Base-by-base conservation (phyloP, 371 early-diverging fungal genomes). In the Synchytrium microbalum region DNA sequence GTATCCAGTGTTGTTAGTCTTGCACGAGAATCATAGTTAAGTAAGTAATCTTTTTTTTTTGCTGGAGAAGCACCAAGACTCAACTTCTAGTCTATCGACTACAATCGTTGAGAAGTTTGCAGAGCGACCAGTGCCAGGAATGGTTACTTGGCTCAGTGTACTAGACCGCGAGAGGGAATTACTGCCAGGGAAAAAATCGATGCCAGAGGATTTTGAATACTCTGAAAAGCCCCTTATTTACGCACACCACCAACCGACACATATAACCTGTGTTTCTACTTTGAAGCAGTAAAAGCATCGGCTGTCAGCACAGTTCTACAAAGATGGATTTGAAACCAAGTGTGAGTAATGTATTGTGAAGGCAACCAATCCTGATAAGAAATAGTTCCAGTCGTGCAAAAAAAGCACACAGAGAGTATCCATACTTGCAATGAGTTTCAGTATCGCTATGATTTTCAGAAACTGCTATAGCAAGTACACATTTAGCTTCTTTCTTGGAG, bases 161-260 rank as follows among this genome's bases (percentile, higher is more conserved):
- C 92, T 81, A 67, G 32, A 33, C 19, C 59, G 30, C 26, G 63
- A 29, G 29, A 54, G 24, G 29, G 14, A 54, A 13, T 38, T 28
- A 61, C 3, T 25, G 23, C 14, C 14, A n/a, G 13, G n/a, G n/a
- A n/a, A 51, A 51, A n/a, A 51, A 51, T 14, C n/a, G 51, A 51
- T 13, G 5, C 5, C 10, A 38, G 19, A 38, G 5, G 46, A 10
- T 19, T 38, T 60, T n/a, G n/a, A n/a, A 59, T 75, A 88, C 90
- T 89, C 81, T 88, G 84, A 67, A 81, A 90, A 27, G 87, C 88
- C 69, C 92, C 92, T 0, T 80, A 55, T 60, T 89, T 84, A 46
- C 79, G 72, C 1, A 92, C 82, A 69, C 92, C 85, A 19, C 92
- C 94, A 8, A 77, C 88, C 93, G 93, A 96, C 8, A 92, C n/a